A percentile compares a stretch with the other conserved stretches of the same genome.
phyloP scores from a whole-genome alignment of 2,329 filamentous ascomycete species.

The Pyricularia grisea region DNA sequence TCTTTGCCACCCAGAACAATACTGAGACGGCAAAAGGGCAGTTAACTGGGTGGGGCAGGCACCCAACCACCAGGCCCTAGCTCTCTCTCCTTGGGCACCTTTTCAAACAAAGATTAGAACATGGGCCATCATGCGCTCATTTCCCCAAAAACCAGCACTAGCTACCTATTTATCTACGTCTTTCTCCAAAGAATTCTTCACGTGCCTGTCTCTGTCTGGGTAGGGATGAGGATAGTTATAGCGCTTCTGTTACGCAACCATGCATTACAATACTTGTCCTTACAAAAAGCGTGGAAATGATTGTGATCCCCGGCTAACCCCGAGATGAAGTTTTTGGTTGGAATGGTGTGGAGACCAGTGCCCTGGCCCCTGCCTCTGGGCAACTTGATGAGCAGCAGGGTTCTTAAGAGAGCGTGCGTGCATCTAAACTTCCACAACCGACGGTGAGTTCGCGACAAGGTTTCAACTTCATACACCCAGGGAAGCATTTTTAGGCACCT shows the following conservation, averaged over 20 bases:
- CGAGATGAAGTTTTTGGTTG: not conserved
- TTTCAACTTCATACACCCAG: not conserved
- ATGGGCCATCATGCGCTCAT: not conserved
- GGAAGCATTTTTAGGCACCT: not conserved
- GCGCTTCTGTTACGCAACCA: not conserved
- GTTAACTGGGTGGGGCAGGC: not conserved
- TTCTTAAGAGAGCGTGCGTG: not conserved
- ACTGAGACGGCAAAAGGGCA: too few species aligned
- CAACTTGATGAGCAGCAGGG: not conserved
- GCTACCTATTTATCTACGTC: not conserved
- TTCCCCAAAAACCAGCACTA: not conserved
- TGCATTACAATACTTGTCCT: not conserved
- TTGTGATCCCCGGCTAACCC: not conserved
- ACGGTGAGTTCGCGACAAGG: not conserved
- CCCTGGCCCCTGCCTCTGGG: too few species aligned
- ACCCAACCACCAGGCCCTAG: not conserved
- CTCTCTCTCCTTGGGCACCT: not conserved
- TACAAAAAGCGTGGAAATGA: not conserved
- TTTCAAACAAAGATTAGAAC: not conserved
- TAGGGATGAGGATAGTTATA: not conserved
- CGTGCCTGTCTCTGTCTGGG: not conserved
- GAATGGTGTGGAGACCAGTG: not conserved
- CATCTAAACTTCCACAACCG: not conserved
- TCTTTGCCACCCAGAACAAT: too few species aligned
- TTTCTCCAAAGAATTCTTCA: not conserved